Percentiles rank a stretch among this genome's conserved stretches.
Evolutionary conservation across 192 early-diverging fungal genomes (phyloP).

Genomic region (Chytriomyces hyalinus): DNA sequence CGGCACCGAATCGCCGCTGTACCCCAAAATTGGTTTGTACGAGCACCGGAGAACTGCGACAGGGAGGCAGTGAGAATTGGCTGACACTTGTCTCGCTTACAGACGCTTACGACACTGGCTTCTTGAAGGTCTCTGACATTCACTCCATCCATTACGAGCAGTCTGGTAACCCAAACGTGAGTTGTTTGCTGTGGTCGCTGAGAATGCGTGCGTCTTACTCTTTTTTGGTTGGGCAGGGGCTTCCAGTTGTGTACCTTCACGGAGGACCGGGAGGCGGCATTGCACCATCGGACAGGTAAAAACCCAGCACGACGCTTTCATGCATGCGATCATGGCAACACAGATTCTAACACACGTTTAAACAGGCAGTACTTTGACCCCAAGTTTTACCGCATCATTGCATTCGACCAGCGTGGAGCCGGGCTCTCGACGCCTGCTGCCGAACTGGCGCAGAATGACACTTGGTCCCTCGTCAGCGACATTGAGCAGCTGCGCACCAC

Average conservation of each 20-base stretch:
- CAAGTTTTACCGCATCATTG: conserved; percentile 63
- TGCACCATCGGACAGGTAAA: conserved; percentile 8
- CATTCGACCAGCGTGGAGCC: conserved; percentile 72
- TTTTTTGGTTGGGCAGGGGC: conserved; percentile 39
- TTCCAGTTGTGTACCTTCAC: conserved; percentile 55
- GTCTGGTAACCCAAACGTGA: conserved; percentile 63
- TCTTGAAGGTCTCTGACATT: conserved; percentile 61
- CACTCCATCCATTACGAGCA: conserved; percentile 70
- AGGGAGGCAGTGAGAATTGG: neutral
- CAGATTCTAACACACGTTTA: neutral
- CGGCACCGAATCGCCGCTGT: neutral
- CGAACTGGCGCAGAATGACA: conserved; percentile 68
- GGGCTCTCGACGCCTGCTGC: conserved; percentile 73
- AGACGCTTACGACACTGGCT: conserved; percentile 59
- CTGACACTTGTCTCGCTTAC: neutral
- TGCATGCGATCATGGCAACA: neutral
- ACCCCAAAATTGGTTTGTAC: neutral
- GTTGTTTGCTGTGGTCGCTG: neutral
- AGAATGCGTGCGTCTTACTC: neutral
- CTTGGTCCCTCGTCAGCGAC: conserved; percentile 68
- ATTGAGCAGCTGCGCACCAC: conserved; percentile 62
- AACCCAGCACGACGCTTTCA: conserved; percentile 38
- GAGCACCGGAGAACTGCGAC: neutral
- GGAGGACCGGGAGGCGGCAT: conserved; percentile 73
- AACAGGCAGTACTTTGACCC: conserved; percentile 61